Conservation (phyloP, 768 basidiomycete species). For the Melanogaster broomeanus region DNA sequence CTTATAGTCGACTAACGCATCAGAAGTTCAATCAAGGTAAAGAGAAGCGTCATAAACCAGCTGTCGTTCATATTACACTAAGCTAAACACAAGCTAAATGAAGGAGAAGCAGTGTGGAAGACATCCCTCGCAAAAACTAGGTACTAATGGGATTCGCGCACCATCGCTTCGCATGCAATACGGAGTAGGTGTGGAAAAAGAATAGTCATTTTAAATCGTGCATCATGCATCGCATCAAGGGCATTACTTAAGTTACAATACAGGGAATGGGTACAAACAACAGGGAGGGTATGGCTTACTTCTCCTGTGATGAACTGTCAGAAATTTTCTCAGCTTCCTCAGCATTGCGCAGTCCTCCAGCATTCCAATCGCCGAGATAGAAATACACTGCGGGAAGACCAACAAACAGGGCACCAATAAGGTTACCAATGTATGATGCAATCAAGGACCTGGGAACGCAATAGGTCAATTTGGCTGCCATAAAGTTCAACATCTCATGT, state of each 20-base stretch:
- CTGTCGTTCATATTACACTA: background rate
- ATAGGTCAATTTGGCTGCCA: background rate
- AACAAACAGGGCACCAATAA: constrained; percentile 64
- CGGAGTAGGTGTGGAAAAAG: no score
- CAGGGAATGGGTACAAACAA: background rate
- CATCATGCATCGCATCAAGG: background rate
- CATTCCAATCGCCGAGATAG: constrained; percentile 54
- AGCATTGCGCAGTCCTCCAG: constrained; percentile 38
- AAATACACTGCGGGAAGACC: constrained; percentile 66
- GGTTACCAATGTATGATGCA: constrained; percentile 66
- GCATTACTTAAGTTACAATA: background rate
- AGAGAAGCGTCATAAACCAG: no score
- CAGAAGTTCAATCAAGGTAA: no score
- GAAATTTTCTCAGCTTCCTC: constrained; percentile 36
- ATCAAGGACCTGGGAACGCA: constrained; percentile 52
- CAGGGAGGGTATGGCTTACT: background rate
- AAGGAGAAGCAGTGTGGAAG: background rate
- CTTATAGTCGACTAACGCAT: no score
- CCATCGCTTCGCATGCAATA: no score
- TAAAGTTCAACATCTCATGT: no score
- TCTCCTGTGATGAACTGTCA: constrained; percentile 4
- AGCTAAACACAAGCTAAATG: background rate
- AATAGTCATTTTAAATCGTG: no score
- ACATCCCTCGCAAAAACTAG: no score
- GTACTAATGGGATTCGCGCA: no score